phyloP scores from a whole-genome alignment of 2,329 filamentous ascomycete species.

The Pseudocercospora musae region DNA sequence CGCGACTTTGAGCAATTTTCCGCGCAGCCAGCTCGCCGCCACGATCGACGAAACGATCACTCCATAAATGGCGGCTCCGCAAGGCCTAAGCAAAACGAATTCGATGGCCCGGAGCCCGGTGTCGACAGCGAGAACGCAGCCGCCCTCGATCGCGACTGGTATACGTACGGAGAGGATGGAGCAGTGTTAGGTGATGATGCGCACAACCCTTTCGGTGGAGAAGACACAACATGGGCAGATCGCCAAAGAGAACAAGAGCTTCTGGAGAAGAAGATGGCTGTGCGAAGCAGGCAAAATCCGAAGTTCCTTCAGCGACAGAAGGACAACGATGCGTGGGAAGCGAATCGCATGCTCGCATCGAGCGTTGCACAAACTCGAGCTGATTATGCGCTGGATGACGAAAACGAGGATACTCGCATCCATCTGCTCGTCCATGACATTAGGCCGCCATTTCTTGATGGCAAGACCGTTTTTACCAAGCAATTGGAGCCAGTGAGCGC shows the following conservation, averaged over 20 bases:
- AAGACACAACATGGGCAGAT: conserved; percentile 65
- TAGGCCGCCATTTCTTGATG: conserved; percentile 90
- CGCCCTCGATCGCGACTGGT: conserved; percentile 88
- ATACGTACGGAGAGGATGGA: conserved; percentile 76
- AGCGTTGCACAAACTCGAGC: conserved; percentile 87
- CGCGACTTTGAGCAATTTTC: conserved; percentile 51
- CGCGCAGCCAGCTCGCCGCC: conserved; percentile 46
- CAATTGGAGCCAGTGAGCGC: conserved; percentile 93
- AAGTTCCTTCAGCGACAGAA: conserved; percentile 81
- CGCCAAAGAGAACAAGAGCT: conserved; percentile 70
- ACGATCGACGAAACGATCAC: conserved; percentile 14
- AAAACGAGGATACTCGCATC: conserved; percentile 83
- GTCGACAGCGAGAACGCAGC: conserved; percentile 65
- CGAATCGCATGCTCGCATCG: conserved; percentile 95
- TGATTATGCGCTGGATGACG: conserved; percentile 72
- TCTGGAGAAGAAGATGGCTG: conserved; percentile 71
- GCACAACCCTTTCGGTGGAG: conserved; percentile 86
- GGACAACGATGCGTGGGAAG: conserved; percentile 97
- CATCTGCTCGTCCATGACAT: conserved; percentile 92
- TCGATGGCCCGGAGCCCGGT: conserved; percentile 61
- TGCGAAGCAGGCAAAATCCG: conserved; percentile 50
- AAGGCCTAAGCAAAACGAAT: conserved; percentile 52
- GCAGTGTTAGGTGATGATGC: conserved; percentile 85
- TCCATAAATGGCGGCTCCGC: conserved; percentile 24
- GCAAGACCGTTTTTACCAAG: conserved; percentile 93